Base-by-base conservation (phyloP, 2,329 filamentous ascomycete genomes). In the Trichophyton schoenleinii region DNA sequence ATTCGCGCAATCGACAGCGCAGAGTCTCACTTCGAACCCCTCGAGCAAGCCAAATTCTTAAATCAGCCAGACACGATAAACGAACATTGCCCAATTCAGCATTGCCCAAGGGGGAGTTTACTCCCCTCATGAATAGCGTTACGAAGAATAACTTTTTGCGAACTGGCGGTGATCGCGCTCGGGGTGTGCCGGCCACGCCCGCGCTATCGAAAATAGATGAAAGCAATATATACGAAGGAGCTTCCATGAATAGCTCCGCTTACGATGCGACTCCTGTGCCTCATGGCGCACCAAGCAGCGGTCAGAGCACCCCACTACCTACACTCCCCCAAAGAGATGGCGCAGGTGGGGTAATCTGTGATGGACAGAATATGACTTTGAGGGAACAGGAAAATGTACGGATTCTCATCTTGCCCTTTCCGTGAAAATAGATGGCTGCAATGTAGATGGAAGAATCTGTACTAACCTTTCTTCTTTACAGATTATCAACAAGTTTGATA, bases 401-500 rank as follows among this genome's bases (percentile, higher is more conserved):
- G 41, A 42, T 6, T 1, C n/a, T 11, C 3, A 20, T 22, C 6
- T 31, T 53, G 8, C 15, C 36, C 25, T 36, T 36, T 34, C n/a
- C 41, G 8, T 13, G 28, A 13, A 3, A 20, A n/a, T 38, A 20
- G n/a, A 13, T 28, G 13, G 2, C 20, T 25, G 9, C 25, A 4
- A 52, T 11, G 25, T 22, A 52, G 25, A 7, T 36, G 44, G 46
- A 42, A 6, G 1, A 52, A 20, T 31, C 6, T 31, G 49, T 44
- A 15, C 13, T 48, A 22, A 28, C 9, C 1, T 7, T 2, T 52
- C 20, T 28, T 52, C 20, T 31, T 38, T 38, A 20, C 64, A 83
- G 80, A 83, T 84, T 66, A 92, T 99, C 67, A 89, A 96, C 76
- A 89, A 89, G 70, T 92, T 99, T 68, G 91, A 96, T 71, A 99